Evolutionary conservation across 73 alveolate genomes (phyloP).

Genomic region (Tetrahymena elliotti): DNA sequence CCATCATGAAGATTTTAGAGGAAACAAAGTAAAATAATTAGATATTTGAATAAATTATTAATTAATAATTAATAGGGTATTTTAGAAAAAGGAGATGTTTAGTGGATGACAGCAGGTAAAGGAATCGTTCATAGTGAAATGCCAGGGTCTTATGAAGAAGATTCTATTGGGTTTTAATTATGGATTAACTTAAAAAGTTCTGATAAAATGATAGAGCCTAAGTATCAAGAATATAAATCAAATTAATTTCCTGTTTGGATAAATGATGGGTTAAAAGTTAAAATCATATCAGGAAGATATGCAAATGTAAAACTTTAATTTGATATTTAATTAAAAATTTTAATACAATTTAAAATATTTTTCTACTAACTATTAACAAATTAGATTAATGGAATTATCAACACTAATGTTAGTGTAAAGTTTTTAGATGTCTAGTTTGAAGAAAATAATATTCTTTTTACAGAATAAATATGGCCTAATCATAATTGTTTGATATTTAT

Average conservation of each 20-base stretch:
- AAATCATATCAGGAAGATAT: slow-evolving; percentile 56
- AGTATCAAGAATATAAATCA: slow-evolving; percentile 42
- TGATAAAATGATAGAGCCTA: slow-evolving; percentile 50
- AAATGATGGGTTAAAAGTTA: slow-evolving; percentile 16
- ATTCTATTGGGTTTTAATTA: slow-evolving; percentile 50
- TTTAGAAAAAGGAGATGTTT: slow-evolving; percentile 61
- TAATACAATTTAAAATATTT: slow-evolving; percentile 43
- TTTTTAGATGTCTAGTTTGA: slow-evolving; percentile 58
- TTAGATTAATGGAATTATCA: slow-evolving; percentile 74
- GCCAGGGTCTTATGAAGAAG: slow-evolving; percentile 50
- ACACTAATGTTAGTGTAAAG: slow-evolving; percentile 68
- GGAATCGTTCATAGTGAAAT: slow-evolving; percentile 62
- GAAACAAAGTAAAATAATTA: slow-evolving; percentile 14
- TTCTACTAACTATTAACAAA: slow-evolving; percentile 30
- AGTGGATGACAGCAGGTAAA: slow-evolving; percentile 84
- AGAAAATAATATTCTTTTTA: slow-evolving; percentile 12
- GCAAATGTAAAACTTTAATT: slow-evolving; percentile 51
- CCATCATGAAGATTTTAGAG: slow-evolving; percentile 68
- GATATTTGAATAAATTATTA: background rate
- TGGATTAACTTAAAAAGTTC: slow-evolving; percentile 51
- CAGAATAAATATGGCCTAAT: slow-evolving; percentile 39
- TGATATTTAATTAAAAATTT: slow-evolving; percentile 53
- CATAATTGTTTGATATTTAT: slow-evolving; percentile 54
- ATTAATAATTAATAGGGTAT: slow-evolving; percentile 28
- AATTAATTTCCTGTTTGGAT: slow-evolving; percentile 43